Evolutionary conservation across 208 protist genomes (phyloP).

Genomic region (Leishmania major): DNA sequence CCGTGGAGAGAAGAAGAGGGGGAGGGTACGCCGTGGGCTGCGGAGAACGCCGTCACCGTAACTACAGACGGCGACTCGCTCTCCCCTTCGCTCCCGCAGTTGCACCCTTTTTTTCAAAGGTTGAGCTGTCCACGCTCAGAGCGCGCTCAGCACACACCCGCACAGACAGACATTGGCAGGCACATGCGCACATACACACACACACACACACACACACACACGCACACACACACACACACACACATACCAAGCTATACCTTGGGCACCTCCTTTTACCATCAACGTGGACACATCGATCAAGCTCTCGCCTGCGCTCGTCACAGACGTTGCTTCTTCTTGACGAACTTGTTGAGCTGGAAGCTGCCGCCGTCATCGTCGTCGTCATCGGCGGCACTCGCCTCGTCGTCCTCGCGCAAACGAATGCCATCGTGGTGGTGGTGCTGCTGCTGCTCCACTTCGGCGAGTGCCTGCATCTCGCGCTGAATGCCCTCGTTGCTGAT

Average conservation of each 20-base stretch:
- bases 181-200: not conserved
- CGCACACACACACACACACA: not conserved
- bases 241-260: not conserved
- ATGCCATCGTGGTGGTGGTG: conserved; percentile 39
- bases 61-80: not conserved
- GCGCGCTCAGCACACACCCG: not conserved
- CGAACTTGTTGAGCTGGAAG: conserved; percentile 29
- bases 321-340: conserved; percentile 51
- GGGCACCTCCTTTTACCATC: not conserved
- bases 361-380: conserved; percentile 19
- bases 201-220: not conserved
- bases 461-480: conserved; percentile 76
- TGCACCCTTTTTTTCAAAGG: not conserved
- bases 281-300: not conserved
- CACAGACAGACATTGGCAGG: not conserved
- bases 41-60: not conserved
- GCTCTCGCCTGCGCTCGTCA: not conserved
- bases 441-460: conserved; percentile 33
- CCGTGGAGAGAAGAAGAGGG: not conserved
- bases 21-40: not conserved
- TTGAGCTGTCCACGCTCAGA: not conserved
- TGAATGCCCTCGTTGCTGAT: conserved; percentile 81
- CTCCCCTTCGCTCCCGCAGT: not conserved
- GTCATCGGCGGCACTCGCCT: conserved; percentile 21
- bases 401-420: conserved; percentile 33